Percentiles rank a stretch among this genome's conserved stretches.
These are phyloP conservation scores for Fusarium drepaniforme DNA, from an alignment of 2,329 filamentous ascomycete genomes.

Conservation along the genomic window DNA sequence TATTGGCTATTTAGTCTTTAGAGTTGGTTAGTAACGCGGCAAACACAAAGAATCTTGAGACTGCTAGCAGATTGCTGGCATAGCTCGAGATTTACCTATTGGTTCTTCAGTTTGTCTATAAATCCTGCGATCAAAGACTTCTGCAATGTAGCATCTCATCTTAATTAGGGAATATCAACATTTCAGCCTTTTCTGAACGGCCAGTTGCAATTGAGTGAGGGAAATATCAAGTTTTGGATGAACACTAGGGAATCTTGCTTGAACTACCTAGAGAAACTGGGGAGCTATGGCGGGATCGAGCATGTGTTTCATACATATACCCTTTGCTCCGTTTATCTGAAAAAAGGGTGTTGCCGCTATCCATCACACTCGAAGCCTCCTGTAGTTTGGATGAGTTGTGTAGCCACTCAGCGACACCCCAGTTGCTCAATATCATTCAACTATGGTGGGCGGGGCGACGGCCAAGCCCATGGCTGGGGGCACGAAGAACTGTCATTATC, in stretches of 20 bases:
- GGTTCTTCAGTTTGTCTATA: not conserved
- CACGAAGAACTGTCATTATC: not conserved
- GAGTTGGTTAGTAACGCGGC: not conserved
- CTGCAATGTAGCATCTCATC: not conserved
- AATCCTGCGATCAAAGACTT: not conserved
- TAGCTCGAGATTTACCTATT: not conserved
- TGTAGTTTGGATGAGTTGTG: not conserved
- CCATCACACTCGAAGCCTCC: not conserved
- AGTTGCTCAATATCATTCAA: not conserved
- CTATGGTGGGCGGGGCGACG: not conserved
- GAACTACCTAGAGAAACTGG: not conserved
- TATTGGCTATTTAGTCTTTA: not conserved
- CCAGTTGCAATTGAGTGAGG: not conserved
- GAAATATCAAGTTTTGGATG: not conserved
- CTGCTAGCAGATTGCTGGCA: not conserved
- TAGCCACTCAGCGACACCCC: not conserved
- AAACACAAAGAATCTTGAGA: not conserved
- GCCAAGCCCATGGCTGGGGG: not conserved
- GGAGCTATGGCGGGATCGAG: not conserved
- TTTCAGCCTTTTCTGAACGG: not conserved
- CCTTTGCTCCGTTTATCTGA: not conserved
- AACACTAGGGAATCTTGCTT: not conserved
- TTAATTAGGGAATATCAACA: not conserved
- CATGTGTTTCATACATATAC: not conserved
- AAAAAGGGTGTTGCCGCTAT: not conserved